These are phyloP conservation scores for Stephanodiscus triporus DNA, from an alignment of 108 stramenopile species.

Conservation along the genomic window DNA sequence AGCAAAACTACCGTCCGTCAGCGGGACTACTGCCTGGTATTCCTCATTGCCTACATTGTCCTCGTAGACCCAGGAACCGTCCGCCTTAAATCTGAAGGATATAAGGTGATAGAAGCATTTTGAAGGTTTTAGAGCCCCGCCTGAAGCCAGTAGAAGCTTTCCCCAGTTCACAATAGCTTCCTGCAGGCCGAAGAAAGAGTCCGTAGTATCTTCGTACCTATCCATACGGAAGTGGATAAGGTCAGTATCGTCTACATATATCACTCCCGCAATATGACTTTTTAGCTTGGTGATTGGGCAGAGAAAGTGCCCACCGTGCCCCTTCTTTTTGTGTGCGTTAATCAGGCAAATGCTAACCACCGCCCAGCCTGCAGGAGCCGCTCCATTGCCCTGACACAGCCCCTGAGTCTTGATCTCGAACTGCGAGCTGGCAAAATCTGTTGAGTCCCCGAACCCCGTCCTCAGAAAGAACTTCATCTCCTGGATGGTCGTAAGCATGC, in stretches of 20 bases:
- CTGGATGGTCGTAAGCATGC: constrained; percentile 20
- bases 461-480: constrained; percentile 32
- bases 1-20: not conserved
- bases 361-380: not conserved
- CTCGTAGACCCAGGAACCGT: constrained; percentile 18
- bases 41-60: not conserved
- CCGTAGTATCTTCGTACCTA: not conserved
- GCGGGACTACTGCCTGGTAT: constrained; percentile 2
- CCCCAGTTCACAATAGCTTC: constrained; percentile 5
- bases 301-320: constrained; percentile 1
- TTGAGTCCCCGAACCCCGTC: constrained; percentile 33
- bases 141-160: not conserved
- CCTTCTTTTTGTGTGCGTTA: constrained; percentile 1
- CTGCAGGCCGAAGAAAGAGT: constrained; percentile 1
- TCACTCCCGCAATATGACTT: not conserved
- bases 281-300: not conserved
- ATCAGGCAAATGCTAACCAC: constrained; percentile 2
- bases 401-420: constrained; percentile 6
- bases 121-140: constrained; percentile 11
- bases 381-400: constrained; percentile 5
- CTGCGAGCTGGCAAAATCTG: not conserved
- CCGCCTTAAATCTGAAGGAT: not conserved
- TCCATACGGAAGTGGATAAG: not conserved
- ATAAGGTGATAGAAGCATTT: constrained; percentile 26
- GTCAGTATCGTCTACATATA: not conserved